Percentiles rank a stretch among this genome's conserved stretches.
These are phyloP conservation scores for Geoglossum cookeanum DNA, from an alignment of 2,329 filamentous ascomycete species.

Conservation along the genomic window DNA sequence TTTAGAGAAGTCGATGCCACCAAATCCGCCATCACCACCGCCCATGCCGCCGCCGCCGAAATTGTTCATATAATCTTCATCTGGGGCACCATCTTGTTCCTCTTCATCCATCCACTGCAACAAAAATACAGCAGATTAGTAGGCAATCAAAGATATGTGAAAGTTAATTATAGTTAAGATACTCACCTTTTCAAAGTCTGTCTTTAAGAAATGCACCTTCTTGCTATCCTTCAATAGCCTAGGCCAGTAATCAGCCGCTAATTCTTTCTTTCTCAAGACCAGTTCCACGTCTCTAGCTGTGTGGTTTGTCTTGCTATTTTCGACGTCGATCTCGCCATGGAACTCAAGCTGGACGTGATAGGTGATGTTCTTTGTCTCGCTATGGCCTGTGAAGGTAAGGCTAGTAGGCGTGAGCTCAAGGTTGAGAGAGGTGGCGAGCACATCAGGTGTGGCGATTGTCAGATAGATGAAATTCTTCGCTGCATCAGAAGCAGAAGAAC, in stretches of 20 bases:
- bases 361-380: conserved; percentile 63
- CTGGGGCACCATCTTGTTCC: conserved; percentile 78
- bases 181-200: conserved; percentile 84
- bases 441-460: conserved; percentile 75
- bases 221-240: conserved; percentile 76
- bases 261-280: conserved; percentile 91
- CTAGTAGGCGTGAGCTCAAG: conserved; percentile 63
- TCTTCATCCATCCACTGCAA: conserved; percentile 83
- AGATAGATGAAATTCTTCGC: conserved; percentile 91
- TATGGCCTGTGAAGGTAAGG: conserved; percentile 68
- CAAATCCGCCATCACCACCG: conserved; percentile 47
- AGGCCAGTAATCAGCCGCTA: conserved; percentile 89
- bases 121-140: conserved; percentile 5
- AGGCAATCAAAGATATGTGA: conserved; percentile 2
- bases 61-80: conserved; percentile 41
- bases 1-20: conserved; percentile 88
- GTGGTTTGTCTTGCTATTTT: conserved; percentile 72
- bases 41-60: conserved; percentile 31
- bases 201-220: conserved; percentile 93
- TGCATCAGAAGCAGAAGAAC: conserved; percentile 61
- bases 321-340: conserved; percentile 75
- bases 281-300: conserved; percentile 75
- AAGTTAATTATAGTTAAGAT: not conserved
- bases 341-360: conserved; percentile 79
- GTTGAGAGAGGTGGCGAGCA: conserved; percentile 54